A percentile compares a stretch with the other conserved stretches of the same genome.
These are phyloP conservation scores for Pelargonium cotyledonis DNA, from an alignment of 441 rosid genomes.

Conservation along the genomic window DNA sequence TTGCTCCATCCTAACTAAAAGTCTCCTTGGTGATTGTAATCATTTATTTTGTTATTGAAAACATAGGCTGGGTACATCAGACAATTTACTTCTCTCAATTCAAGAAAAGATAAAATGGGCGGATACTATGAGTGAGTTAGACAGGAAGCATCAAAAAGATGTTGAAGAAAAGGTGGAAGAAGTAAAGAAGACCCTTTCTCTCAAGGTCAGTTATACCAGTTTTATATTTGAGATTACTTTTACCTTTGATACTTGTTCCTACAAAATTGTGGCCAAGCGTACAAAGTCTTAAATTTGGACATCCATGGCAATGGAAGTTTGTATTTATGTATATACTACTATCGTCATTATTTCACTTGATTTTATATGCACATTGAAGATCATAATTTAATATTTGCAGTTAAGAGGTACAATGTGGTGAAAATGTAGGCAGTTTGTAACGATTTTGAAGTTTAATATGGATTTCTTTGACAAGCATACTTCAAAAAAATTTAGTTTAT, in stretches of 20 bases:
- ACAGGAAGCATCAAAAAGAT: constrained; percentile 76
- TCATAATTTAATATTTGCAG: too few species aligned
- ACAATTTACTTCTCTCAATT: constrained; percentile 68
- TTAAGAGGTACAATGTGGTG: background rate
- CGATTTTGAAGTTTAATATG: background rate
- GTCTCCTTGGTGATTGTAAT: background rate
- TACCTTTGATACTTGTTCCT: background rate
- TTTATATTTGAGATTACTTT: constrained; percentile 13
- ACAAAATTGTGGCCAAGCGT: background rate
- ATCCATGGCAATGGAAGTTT: background rate
- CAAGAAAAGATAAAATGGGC: constrained; percentile 99
- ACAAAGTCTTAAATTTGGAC: background rate
- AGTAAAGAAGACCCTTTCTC: constrained; percentile 66
- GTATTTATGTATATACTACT: background rate
- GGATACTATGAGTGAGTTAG: constrained; percentile 77
- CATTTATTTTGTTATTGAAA: constrained; percentile 16
- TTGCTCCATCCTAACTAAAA: background rate
- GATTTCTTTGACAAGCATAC: background rate
- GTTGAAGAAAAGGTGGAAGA: constrained; percentile 78
- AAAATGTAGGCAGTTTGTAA: too few species aligned
- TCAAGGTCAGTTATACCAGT: constrained; percentile 83
- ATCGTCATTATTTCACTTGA: background rate
- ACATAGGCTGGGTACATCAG: constrained; percentile 77
- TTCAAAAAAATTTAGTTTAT: too few species aligned
- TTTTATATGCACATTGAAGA: background rate